Percentiles rank a stretch among this genome's conserved stretches.
These are phyloP conservation scores for Mucor velutinosus DNA, from an alignment of 371 early-diverging fungal genomes.

Conservation along the genomic window DNA sequence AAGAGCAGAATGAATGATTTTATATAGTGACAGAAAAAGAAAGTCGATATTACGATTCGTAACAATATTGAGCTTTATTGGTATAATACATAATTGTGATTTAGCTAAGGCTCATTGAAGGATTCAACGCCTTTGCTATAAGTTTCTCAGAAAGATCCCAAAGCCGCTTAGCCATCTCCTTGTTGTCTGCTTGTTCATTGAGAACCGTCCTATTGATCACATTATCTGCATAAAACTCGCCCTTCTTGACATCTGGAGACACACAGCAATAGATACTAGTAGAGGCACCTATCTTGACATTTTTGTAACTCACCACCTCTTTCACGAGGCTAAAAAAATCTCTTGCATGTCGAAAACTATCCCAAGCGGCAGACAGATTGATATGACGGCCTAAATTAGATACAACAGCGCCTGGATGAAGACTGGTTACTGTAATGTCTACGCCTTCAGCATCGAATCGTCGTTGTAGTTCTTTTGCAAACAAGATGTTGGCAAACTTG, in stretches of 20 bases:
- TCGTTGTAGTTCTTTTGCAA: constrained; percentile 54
- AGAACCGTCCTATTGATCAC: neutral
- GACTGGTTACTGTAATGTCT: neutral
- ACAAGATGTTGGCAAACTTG: constrained; percentile 47
- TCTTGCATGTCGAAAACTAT: neutral
- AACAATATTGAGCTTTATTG: no score
- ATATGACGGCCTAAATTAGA: neutral
- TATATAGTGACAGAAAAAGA: no score
- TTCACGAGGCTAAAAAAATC: neutral
- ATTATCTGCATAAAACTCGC: constrained; percentile 1
- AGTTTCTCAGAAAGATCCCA: constrained; percentile 7
- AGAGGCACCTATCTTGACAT: neutral
- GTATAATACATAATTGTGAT: no score
- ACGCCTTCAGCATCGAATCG: constrained; percentile 25
- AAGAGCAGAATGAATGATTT: no score
- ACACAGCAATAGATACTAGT: constrained; percentile 4
- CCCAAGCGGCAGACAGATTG: neutral
- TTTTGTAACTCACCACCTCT: neutral
- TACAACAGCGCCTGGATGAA: constrained; percentile 5
- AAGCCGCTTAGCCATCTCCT: constrained; percentile 1
- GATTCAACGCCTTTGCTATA: neutral
- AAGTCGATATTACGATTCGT: no score
- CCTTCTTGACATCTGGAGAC: neutral
- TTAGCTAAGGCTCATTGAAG: neutral
- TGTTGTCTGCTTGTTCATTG: neutral